phyloP scores from a whole-genome alignment of 768 basidiomycete genomes.

The Pisolithus albus region DNA sequence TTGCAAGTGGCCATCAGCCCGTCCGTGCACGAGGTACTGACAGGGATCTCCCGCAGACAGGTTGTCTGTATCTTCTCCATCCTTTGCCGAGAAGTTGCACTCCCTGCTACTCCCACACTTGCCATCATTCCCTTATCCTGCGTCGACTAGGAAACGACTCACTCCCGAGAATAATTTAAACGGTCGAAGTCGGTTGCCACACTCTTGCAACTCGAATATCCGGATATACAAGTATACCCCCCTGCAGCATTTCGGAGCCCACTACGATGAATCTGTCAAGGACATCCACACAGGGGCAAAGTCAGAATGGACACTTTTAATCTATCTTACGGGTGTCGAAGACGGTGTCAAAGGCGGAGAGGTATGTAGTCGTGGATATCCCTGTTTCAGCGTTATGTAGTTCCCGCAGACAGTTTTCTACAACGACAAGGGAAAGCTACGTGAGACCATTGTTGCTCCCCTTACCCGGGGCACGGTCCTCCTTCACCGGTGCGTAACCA shows the following conservation, averaged over 20 bases:
- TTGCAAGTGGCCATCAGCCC: slow-evolving; percentile 35
- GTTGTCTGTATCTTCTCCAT: slow-evolving; percentile 48
- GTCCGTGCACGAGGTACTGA: background rate
- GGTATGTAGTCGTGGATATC: slow-evolving; percentile 26
- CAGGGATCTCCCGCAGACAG: slow-evolving; percentile 41
- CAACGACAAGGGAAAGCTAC: slow-evolving; percentile 43
- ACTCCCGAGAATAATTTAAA: slow-evolving; percentile 10
- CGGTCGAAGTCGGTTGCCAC: slow-evolving; percentile 31
- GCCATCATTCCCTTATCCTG: slow-evolving; percentile 44
- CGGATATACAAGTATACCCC: slow-evolving; percentile 63
- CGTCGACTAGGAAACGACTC: slow-evolving; percentile 20
- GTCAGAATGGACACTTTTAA: slow-evolving; percentile 73
- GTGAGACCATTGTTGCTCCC: slow-evolving; percentile 44
- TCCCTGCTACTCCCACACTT: slow-evolving; percentile 48
- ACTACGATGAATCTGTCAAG: slow-evolving; percentile 68
- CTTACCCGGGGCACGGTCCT: slow-evolving; percentile 58
- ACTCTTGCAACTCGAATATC: slow-evolving; percentile 69
- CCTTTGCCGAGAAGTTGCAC: slow-evolving; percentile 53
- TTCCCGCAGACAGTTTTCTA: slow-evolving; percentile 61
- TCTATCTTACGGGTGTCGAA: slow-evolving; percentile 66
- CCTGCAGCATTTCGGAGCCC: slow-evolving; percentile 63
- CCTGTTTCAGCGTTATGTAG: background rate
- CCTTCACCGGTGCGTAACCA: slow-evolving; percentile 48
- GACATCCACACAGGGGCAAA: slow-evolving; percentile 52
- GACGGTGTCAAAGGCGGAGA: slow-evolving; percentile 72